These are phyloP conservation scores for Xylariales sp. DNA, from an alignment of 2,329 filamentous ascomycete species.

Conservation along the genomic window DNA sequence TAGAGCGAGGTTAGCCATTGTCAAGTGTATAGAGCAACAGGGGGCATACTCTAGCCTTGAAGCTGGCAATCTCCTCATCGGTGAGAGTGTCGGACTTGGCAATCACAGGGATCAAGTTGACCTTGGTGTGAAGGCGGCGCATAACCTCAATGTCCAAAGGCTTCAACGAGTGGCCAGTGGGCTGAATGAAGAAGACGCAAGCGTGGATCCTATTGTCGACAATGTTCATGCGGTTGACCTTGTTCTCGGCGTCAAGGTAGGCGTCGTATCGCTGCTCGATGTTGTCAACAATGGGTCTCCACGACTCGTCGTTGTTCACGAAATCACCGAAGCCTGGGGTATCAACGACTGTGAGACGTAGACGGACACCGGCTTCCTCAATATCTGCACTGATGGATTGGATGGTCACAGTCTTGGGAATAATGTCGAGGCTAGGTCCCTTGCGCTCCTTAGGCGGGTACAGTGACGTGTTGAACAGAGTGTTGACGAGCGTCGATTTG, in stretches of 20 bases:
- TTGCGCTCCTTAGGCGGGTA: slow-evolving; percentile 99
- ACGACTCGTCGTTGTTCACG: slow-evolving; percentile 99
- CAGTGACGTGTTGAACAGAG: slow-evolving; percentile 97
- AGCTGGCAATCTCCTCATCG: slow-evolving; percentile 88
- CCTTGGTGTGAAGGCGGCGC: slow-evolving; percentile 98
- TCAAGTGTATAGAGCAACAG: not conserved
- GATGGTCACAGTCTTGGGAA: slow-evolving; percentile 95
- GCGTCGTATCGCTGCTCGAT: slow-evolving; percentile 99
- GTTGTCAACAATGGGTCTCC: slow-evolving; percentile 98
- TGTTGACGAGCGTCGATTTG: slow-evolving; percentile 99
- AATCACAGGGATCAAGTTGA: slow-evolving; percentile 98
- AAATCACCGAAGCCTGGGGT: slow-evolving; percentile 98
- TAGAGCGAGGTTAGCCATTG: slow-evolving; percentile 32
- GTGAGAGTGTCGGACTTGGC: slow-evolving; percentile 98
- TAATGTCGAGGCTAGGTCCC: slow-evolving; percentile 93
- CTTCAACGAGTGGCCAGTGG: slow-evolving; percentile 96
- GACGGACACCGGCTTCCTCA: slow-evolving; percentile 95
- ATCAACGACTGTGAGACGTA: slow-evolving; percentile 93
- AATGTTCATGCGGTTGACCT: slow-evolving; percentile 99
- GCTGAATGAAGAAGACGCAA: slow-evolving; percentile 99
- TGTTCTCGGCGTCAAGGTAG: slow-evolving; percentile 98
- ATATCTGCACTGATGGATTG: slow-evolving; percentile 95
- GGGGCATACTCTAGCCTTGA: slow-evolving; percentile 87
- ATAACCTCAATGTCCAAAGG: slow-evolving; percentile 98
- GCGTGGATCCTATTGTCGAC: slow-evolving; percentile 98